Percentiles rank a stretch among this genome's conserved stretches.
phyloP scores from a whole-genome alignment of 495 filamentous ascomycete species.

The Aspergillus cavernicola region DNA sequence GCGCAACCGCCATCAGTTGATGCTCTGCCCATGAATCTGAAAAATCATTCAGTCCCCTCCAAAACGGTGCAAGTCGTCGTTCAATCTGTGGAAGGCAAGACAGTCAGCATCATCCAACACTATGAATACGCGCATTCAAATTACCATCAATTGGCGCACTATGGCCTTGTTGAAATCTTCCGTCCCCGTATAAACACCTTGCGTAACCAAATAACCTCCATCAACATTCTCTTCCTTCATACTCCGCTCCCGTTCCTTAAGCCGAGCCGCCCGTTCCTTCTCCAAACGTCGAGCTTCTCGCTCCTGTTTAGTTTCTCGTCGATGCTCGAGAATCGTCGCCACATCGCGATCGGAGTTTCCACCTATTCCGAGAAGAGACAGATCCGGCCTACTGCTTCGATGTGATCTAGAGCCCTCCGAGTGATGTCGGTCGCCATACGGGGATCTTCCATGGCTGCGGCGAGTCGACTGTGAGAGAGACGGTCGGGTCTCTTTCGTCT shows the following conservation, averaged over 20 bases:
- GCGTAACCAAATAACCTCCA: constrained; percentile 90
- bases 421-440: constrained; percentile 34
- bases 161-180: constrained; percentile 92
- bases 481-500: constrained; percentile 56
- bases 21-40: constrained; percentile 86
- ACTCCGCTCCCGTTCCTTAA: constrained; percentile 86
- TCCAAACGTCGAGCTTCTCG: constrained; percentile 81
- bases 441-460: constrained; percentile 32
- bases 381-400: constrained; percentile 52
- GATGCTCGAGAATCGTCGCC: constrained; percentile 44
- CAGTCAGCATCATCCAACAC: constrained; percentile 16
- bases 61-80: constrained; percentile 88
- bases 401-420: constrained; percentile 40
- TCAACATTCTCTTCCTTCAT: constrained; percentile 92
- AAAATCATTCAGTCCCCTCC: constrained; percentile 88
- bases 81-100: constrained; percentile 62
- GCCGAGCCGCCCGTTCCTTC: constrained; percentile 66
- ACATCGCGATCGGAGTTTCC: constrained; percentile 41
- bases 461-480: constrained; percentile 27
- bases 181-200: constrained; percentile 84
- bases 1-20: constrained; percentile 87
- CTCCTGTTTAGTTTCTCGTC: constrained; percentile 86
- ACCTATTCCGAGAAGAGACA: constrained; percentile 53
- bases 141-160: constrained; percentile 89
- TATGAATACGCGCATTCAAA: constrained; percentile 8